phyloP scores from a whole-genome alignment of 768 basidiomycete species.

The Rhodotorula paludigena region DNA sequence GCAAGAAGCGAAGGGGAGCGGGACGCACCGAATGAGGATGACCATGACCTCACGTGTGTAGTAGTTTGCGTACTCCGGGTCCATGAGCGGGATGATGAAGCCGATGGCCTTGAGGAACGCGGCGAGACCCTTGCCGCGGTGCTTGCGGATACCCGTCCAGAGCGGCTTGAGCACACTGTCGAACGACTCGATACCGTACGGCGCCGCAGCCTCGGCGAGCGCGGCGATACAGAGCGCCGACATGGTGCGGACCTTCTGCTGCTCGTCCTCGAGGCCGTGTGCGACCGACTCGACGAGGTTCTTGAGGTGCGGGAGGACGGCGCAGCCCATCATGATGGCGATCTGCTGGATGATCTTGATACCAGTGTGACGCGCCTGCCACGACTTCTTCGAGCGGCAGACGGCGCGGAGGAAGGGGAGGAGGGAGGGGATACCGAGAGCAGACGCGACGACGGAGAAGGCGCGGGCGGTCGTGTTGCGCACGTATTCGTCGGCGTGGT shows the following conservation, averaged over 20 bases:
- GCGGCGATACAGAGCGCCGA: constrained; percentile 87
- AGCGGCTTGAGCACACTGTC: constrained; percentile 92
- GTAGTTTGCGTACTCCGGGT: constrained; percentile 97
- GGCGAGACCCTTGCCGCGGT: constrained; percentile 89
- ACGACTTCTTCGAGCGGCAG: constrained; percentile 97
- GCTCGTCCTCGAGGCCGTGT: constrained; percentile 84
- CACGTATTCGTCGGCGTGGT: constrained; percentile 98
- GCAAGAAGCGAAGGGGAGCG: not conserved
- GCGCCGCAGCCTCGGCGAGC: constrained; percentile 91
- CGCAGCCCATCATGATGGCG: constrained; percentile 99
- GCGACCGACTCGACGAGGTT: constrained; percentile 96
- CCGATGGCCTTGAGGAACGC: constrained; percentile 97
- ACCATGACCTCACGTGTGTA: constrained; percentile 98
- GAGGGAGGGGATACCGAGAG: constrained; percentile 92
- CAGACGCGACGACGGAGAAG: constrained; percentile 94
- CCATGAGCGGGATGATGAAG: constrained; percentile 99
- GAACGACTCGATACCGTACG: constrained; percentile 99
- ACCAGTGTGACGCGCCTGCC: constrained; percentile 98
- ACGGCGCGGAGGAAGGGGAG: constrained; percentile 98
- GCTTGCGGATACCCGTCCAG: constrained; percentile 88
- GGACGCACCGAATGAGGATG: constrained; percentile 72
- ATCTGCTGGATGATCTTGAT: constrained; percentile 99
- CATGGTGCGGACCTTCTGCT: constrained; percentile 95
- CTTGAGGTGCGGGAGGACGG: constrained; percentile 90
- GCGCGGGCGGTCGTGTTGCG: constrained; percentile 98